These are phyloP conservation scores for Lophiostoma macrostomum DNA, from an alignment of 495 filamentous ascomycete species.

Conservation along the genomic window DNA sequence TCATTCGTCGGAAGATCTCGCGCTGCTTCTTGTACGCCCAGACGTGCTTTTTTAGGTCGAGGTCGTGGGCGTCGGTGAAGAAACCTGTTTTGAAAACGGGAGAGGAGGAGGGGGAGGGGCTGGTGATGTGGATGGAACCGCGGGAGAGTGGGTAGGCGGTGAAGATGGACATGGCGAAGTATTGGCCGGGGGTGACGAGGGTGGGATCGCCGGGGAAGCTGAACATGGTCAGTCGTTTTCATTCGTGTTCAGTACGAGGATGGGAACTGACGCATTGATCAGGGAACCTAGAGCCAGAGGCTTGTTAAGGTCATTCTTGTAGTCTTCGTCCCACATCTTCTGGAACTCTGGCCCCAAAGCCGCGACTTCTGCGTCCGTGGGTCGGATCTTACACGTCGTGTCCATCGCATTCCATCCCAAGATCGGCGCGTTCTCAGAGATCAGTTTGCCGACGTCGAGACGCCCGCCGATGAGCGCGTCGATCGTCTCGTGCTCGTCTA, in stretches of 20 bases:
- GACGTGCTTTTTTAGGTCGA: slow-evolving; percentile 43
- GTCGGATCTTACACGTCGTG: slow-evolving; percentile 35
- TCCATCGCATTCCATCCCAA: slow-evolving; percentile 52
- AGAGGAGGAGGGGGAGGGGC: slow-evolving; percentile 31
- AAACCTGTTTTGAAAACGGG: slow-evolving; percentile 45
- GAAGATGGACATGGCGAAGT: slow-evolving; percentile 40
- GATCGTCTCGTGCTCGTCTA: slow-evolving; percentile 28
- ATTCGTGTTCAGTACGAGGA: background rate
- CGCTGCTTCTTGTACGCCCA: slow-evolving; percentile 43
- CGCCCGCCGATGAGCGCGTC: slow-evolving; percentile 39
- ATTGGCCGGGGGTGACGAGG: slow-evolving; percentile 40
- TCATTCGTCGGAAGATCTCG: slow-evolving; percentile 55
- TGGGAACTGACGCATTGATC: slow-evolving; percentile 20
- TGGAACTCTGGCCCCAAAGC: slow-evolving; percentile 31
- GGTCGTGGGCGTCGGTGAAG: slow-evolving; percentile 27
- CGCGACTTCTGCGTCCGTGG: slow-evolving; percentile 27
- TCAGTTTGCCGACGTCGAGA: slow-evolving; percentile 34
- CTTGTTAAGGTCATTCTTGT: slow-evolving; percentile 17
- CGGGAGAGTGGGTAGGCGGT: slow-evolving; percentile 55
- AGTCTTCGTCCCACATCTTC: slow-evolving; percentile 27
- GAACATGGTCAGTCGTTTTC: slow-evolving; percentile 3
- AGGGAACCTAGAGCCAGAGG: slow-evolving; percentile 20
- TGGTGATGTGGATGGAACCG: slow-evolving; percentile 54
- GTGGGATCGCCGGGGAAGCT: slow-evolving; percentile 38
- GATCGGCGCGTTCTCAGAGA: slow-evolving; percentile 33